Evolutionary conservation across 352 stramenopile genomes (phyloP).

Genomic region (Pythium brassicae): DNA sequence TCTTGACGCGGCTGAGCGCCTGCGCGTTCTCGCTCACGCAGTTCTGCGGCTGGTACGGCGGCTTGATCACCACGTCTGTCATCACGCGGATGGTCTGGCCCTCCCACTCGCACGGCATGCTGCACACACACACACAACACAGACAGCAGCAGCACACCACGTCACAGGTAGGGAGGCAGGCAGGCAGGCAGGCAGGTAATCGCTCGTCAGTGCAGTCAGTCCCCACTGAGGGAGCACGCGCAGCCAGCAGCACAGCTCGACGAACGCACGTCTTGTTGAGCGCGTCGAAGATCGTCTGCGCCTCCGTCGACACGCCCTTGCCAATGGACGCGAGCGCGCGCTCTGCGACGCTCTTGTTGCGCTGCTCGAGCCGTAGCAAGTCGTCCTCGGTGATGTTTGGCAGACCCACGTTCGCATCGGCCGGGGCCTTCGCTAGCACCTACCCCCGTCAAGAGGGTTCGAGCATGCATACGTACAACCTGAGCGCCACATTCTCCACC

Average conservation of each 20-base stretch:
- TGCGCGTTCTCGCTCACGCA: constrained; percentile 71
- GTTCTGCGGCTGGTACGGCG: constrained; percentile 76
- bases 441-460: constrained; percentile 7
- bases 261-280: constrained; percentile 83
- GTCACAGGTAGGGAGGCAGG: too few relatives aligned
- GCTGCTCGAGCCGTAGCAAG: constrained; percentile 66
- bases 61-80: constrained; percentile 80
- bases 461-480: background rate
- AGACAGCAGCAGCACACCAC: too few relatives aligned
- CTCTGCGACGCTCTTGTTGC: constrained; percentile 65
- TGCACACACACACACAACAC: constrained; percentile 16
- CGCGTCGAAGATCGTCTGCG: constrained; percentile 82
- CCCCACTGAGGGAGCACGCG: background rate
- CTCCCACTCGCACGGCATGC: constrained; percentile 85
- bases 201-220: background rate
- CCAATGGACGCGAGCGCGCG: constrained; percentile 77
- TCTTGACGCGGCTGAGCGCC: constrained; percentile 78
- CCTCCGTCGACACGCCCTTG: constrained; percentile 60
- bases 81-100: constrained; percentile 80
- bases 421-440: constrained; percentile 48
- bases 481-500: background rate
- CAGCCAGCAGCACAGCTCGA: too few relatives aligned
- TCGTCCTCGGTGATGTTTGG: constrained; percentile 65
- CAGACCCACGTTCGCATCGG: constrained; percentile 37
- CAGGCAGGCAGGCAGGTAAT: background rate